Conservation (phyloP, 176 grass and related monocot species). For the Lolium multiflorum region DNA sequence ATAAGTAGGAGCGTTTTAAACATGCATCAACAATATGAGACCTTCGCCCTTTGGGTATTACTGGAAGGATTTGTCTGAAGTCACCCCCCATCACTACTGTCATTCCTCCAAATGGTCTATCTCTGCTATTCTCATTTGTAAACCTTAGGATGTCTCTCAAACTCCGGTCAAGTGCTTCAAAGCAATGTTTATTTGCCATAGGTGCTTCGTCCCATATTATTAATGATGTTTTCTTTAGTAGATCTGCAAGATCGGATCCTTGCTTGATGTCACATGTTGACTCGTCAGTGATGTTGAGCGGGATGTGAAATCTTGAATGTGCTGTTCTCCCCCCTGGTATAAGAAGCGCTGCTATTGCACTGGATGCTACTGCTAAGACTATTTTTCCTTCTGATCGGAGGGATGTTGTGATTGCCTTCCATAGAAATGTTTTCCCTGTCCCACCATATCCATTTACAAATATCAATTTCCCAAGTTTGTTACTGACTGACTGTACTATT, state of each 20-base stretch:
- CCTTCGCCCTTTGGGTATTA: no score
- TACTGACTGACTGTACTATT: background rate
- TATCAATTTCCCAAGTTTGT: background rate
- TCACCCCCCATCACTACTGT: no score
- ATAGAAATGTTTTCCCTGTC: background rate
- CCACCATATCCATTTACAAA: slow-evolving; percentile 13
- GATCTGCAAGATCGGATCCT: background rate
- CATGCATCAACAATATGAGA: no score
- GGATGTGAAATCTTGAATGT: background rate
- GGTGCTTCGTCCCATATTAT: background rate
- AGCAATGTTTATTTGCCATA: slow-evolving; percentile 22
- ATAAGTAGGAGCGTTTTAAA: no score
- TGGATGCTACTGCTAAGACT: background rate
- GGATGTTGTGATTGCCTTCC: slow-evolving; percentile 20
- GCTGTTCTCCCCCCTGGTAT: background rate
- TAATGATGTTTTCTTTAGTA: slow-evolving; percentile 26
- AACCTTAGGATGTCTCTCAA: slow-evolving; percentile 24
- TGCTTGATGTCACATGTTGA: slow-evolving; percentile 40
- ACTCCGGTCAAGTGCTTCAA: slow-evolving; percentile 23
- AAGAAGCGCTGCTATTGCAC: background rate
- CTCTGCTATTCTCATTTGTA: background rate
- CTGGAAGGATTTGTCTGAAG: no score
- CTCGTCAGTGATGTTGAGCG: background rate
- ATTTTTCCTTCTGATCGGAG: background rate
- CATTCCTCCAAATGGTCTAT: background rate